phyloP scores from a whole-genome alignment of 139 green algal species.

The Medakamo hakoo region DNA sequence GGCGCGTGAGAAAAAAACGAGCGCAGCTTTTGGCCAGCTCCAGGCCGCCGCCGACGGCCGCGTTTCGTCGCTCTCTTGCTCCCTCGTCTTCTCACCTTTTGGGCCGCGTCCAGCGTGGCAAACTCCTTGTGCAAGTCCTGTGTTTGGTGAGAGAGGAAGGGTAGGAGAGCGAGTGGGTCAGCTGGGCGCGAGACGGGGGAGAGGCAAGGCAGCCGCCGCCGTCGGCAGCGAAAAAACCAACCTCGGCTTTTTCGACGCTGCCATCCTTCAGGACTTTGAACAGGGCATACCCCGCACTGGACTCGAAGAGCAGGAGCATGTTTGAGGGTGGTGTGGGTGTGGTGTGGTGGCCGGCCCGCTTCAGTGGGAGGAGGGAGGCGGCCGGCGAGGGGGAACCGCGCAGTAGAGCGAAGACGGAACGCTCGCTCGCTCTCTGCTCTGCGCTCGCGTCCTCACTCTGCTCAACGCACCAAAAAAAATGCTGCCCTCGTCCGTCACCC shows the following conservation, averaged over 20 bases:
- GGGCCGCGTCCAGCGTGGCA: slow-evolving; percentile 45
- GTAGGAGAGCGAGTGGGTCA: slow-evolving; percentile 1
- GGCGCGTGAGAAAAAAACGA: neutral
- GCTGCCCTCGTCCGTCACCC: slow-evolving; percentile 3
- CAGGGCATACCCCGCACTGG: slow-evolving; percentile 81
- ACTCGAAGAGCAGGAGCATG: slow-evolving; percentile 95
- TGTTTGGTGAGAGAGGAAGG: neutral
- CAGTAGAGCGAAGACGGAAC: too few species aligned
- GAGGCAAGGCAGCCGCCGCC: neutral
- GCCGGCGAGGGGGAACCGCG: too few species aligned
- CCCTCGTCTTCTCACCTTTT: too few species aligned
- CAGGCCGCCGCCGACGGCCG: neutral
- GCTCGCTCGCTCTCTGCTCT: too few species aligned
- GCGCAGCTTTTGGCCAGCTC: neutral
- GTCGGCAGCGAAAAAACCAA: slow-evolving; percentile 15
- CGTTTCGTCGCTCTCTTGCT: neutral
- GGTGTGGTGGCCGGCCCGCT: neutral
- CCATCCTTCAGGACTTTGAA: slow-evolving; percentile 92
- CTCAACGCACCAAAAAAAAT: too few species aligned
- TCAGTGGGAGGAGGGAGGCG: neutral
- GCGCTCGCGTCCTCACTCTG: too few species aligned
- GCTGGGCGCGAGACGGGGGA: neutral
- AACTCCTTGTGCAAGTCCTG: slow-evolving; percentile 53
- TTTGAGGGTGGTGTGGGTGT: neutral
- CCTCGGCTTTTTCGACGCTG: slow-evolving; percentile 74